Base-by-base conservation (phyloP, 2,329 filamentous ascomycete species). In the Penicillium nordicum region DNA sequence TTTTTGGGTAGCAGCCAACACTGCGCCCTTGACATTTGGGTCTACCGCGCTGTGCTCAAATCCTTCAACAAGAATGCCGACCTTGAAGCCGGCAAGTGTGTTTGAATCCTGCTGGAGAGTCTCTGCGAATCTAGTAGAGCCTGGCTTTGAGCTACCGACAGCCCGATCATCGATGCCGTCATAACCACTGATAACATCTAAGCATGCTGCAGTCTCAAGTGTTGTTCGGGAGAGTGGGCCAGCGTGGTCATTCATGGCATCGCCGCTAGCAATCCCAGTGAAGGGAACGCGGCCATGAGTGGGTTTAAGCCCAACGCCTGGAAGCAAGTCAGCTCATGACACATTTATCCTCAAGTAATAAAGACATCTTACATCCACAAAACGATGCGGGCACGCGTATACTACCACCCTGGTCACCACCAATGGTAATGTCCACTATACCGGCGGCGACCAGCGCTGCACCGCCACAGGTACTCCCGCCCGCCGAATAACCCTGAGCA, bases 231-330 rank as follows among this genome's bases (percentile, higher is more conserved):
- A 69, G 38, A 82, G 70, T 0, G 79, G 78, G 0, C 79, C 79
- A 0, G 70, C 72, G 60, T 84, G 80, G 57, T 84, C 82, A 41
- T 82, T 78, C 1, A 80, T 74, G 0, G 80, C 74, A 55, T 82
- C 79, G 0, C 79, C 77, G 38, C 75, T 78, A 2, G 74, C 73
- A 44, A 80, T 74, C 0, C 79, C 81, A 0, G 78, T 83, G 50
- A 76, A 84, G 0, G 82, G 81, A 0, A 84, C 74, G 0, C 82
- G 69, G 0, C 79, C 77, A 53, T 79, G 75, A 0, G 80, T 83
- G 0, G 82, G 80, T 59, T 83, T 84, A 25, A 83, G 67, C 0
- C 79, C 79, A 4, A 78, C 75, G 38, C 67, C 66, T 69, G 16
- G 8, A 27, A 3, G 0, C 2, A 27, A 16, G 46, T 53, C 45